Percentiles rank a stretch among this genome's conserved stretches.
Evolutionary conservation across 2,329 filamentous ascomycete genomes (phyloP).

Genomic region (Aspergillus novofumigatus): DNA sequence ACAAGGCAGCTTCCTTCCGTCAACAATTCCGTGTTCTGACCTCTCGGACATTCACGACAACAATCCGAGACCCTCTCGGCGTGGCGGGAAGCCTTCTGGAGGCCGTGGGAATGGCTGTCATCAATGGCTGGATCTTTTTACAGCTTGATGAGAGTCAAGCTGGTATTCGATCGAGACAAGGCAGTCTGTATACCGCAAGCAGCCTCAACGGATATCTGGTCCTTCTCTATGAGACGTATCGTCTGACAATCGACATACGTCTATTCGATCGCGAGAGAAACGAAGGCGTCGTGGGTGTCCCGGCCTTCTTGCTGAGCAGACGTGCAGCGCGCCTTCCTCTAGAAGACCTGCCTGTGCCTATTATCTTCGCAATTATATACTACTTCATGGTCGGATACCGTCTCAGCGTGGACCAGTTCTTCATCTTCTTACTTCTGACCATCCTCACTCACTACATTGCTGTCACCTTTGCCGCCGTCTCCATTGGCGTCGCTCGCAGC

Average conservation of each 20-base stretch:
- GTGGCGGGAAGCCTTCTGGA: conserved; percentile 67
- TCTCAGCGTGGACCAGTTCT: conserved; percentile 59
- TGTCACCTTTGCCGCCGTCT: conserved; percentile 66
- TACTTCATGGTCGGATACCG: conserved; percentile 78
- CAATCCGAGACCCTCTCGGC: conserved; percentile 72
- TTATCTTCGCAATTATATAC: conserved; percentile 66
- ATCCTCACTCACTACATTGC: conserved; percentile 70
- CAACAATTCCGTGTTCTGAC: conserved; percentile 65
- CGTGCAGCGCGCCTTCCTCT: conserved; percentile 64
- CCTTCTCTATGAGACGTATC: conserved; percentile 70
- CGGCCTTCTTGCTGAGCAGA: conserved; percentile 67
- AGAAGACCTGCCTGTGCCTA: conserved; percentile 69
- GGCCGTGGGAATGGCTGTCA: conserved; percentile 65
- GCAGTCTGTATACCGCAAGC: conserved; percentile 67
- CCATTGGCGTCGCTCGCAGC: conserved; percentile 60
- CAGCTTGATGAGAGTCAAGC: conserved; percentile 61
- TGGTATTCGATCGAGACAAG: conserved; percentile 70
- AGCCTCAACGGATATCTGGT: conserved; percentile 73
- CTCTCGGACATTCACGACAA: conserved; percentile 64
- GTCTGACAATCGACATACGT: conserved; percentile 69
- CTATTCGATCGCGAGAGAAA: conserved; percentile 72
- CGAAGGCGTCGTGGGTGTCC: conserved; percentile 66
- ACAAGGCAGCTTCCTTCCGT: conserved; percentile 52
- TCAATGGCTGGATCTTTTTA: conserved; percentile 70
- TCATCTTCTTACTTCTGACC: conserved; percentile 66